These are phyloP conservation scores for Cladobotryum protrusum DNA, from an alignment of 2,329 filamentous ascomycete genomes.

Conservation along the genomic window DNA sequence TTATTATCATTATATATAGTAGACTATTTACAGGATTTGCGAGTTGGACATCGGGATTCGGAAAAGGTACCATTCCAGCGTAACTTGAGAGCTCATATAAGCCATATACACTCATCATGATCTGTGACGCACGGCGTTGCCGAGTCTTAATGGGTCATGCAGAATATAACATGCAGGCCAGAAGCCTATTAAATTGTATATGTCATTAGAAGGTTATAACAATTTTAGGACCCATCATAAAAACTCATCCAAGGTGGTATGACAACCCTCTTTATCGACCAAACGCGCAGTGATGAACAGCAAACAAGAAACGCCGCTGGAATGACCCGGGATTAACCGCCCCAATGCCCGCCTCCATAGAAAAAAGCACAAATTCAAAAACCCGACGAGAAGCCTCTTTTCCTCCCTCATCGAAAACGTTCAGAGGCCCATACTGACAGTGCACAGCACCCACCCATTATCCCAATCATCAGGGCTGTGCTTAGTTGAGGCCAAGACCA, in stretches of 20 bases:
- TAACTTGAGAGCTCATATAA: too few relatives aligned
- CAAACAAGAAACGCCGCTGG: constrained; percentile 9
- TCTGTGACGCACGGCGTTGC: too few relatives aligned
- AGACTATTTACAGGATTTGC: too few relatives aligned
- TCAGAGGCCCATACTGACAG: not conserved
- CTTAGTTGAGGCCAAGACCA: constrained; percentile 37
- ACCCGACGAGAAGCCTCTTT: not conserved
- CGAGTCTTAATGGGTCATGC: not conserved
- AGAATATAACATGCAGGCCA: constrained; percentile 2
- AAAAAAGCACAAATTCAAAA: not conserved
- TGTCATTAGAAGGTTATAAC: constrained; percentile 11
- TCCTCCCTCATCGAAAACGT: not conserved
- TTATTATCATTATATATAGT: not conserved
- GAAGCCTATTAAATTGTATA: constrained; percentile 11
- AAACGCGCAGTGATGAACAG: not conserved
- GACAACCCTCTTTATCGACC: constrained; percentile 8
- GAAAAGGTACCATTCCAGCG: too few relatives aligned
- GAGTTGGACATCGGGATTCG: too few relatives aligned
- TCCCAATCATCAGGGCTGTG: not conserved
- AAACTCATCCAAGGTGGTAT: constrained; percentile 10
- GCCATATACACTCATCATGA: too few relatives aligned
- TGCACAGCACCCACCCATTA: too few relatives aligned
- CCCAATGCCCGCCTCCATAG: constrained; percentile 1
- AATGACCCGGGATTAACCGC: constrained; percentile 8
- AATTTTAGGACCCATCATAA: constrained; percentile 10